phyloP scores from a whole-genome alignment of 106 monocot genomes.

The Agapanthus africanus region DNA sequence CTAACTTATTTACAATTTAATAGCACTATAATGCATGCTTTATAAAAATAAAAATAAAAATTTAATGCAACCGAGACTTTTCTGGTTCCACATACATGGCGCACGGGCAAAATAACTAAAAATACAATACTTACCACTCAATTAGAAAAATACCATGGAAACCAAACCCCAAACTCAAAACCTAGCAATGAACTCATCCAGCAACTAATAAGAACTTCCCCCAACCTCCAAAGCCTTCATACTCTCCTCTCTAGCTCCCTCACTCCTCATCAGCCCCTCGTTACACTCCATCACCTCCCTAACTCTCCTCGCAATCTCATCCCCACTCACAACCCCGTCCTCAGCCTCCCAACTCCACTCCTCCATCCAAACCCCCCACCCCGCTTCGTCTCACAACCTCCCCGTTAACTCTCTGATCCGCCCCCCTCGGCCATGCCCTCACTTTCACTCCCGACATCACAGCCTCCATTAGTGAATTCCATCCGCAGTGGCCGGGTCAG shows the following conservation, averaged over 20 bases:
- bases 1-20: no score
- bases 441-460: conserved; percentile 29
- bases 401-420: conserved; percentile 56
- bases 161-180: no score
- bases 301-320: conserved; percentile 28
- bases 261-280: background rate
- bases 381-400: conserved; percentile 29
- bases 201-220: conserved; percentile 21
- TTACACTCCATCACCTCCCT: conserved; percentile 38
- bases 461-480: conserved; percentile 66
- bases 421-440: conserved; percentile 39
- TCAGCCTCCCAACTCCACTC: conserved; percentile 50
- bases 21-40: no score
- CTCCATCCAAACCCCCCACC: conserved; percentile 38
- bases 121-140: no score
- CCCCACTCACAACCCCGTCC: conserved; percentile 17
- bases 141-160: no score
- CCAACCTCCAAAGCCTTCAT: conserved; percentile 11
- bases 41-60: no score
- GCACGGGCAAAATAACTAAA: no score
- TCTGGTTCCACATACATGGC: no score
- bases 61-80: no score
- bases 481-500: conserved; percentile 61
- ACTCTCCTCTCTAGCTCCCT: conserved; percentile 17
- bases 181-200: conserved; percentile 20